Conservation (phyloP, 257 asterid species). For the Ophiorrhiza pumila region DNA sequence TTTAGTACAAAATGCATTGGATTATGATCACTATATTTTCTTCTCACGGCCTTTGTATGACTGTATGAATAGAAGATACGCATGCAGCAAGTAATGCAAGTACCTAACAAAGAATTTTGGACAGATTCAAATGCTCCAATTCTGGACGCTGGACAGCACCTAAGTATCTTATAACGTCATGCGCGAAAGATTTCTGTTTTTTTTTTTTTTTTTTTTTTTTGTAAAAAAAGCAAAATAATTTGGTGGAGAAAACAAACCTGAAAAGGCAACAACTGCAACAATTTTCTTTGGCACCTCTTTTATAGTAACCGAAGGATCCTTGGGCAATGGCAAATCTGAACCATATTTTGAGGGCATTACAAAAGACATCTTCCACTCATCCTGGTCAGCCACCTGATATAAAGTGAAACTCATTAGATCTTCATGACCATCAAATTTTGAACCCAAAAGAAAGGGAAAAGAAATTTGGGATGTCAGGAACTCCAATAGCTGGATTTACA, state of each 20-base stretch:
- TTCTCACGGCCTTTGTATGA: neutral
- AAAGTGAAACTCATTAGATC: neutral
- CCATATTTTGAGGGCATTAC: constrained; percentile 89
- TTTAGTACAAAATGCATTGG: neutral
- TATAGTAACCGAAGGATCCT: constrained; percentile 60
- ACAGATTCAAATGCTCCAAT: neutral
- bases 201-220: no score
- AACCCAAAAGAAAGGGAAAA: neutral
- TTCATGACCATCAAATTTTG: constrained; percentile 1
- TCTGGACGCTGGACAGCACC: neutral
- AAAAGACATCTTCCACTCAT: constrained; percentile 75
- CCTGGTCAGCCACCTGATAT: constrained; percentile 50
- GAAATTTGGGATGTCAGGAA: neutral
- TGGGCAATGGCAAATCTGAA: constrained; percentile 69
- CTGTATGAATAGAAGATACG: constrained; percentile 5
- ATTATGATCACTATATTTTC: neutral
- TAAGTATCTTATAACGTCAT: neutral
- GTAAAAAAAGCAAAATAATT: neutral
- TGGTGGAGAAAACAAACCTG: constrained; percentile 48
- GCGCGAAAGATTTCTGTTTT: neutral
- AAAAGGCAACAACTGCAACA: constrained; percentile 67
- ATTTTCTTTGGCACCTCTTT: constrained; percentile 64
- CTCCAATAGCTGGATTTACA: neutral
- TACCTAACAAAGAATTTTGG: neutral
- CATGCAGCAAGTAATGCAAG: neutral